These are phyloP conservation scores for Cutaneotrichosporon cavernicola DNA, from an alignment of 1,284 basidiomycete genomes.

Conservation along the genomic window DNA sequence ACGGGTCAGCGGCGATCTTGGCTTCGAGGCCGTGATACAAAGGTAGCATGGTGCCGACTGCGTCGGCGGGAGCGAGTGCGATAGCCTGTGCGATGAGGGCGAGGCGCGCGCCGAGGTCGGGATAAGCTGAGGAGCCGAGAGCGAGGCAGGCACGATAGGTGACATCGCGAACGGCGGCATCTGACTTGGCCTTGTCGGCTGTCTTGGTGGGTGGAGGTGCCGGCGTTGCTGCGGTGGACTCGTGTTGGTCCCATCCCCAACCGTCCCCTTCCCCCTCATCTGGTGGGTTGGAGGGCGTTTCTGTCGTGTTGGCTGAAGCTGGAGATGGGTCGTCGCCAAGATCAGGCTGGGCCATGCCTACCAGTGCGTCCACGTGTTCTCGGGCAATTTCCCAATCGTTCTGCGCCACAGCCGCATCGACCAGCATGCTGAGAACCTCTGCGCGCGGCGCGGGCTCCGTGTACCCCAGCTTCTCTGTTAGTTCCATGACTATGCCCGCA, in stretches of 20 bases:
- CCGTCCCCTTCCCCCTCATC: neutral
- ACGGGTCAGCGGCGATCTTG: conserved; percentile 12
- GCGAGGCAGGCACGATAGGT: conserved; percentile 46
- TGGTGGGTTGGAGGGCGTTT: neutral
- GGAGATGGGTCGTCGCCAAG: neutral
- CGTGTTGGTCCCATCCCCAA: neutral
- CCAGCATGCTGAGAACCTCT: conserved; percentile 80
- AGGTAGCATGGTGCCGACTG: conserved; percentile 67
- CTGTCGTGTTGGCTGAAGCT: neutral
- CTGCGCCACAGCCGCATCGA: conserved; percentile 73
- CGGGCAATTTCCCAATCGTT: conserved; percentile 74
- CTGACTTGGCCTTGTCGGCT: neutral
- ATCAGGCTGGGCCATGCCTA: conserved; percentile 58
- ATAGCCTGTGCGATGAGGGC: conserved; percentile 75
- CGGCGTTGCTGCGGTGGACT: neutral
- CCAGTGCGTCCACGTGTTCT: conserved; percentile 70
- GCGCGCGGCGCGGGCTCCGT: conserved; percentile 70
- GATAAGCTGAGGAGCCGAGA: conserved; percentile 75
- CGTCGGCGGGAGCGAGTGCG: conserved; percentile 79
- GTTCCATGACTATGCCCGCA: conserved; percentile 81
- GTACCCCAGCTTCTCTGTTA: conserved; percentile 82
- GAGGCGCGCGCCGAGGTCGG: conserved; percentile 66
- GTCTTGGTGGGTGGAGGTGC: neutral
- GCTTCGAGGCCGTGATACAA: conserved; percentile 63
- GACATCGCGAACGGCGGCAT: conserved; percentile 56